Conservation (phyloP, 1,284 basidiomycete genomes). For the Macrocystidia cucumis region DNA sequence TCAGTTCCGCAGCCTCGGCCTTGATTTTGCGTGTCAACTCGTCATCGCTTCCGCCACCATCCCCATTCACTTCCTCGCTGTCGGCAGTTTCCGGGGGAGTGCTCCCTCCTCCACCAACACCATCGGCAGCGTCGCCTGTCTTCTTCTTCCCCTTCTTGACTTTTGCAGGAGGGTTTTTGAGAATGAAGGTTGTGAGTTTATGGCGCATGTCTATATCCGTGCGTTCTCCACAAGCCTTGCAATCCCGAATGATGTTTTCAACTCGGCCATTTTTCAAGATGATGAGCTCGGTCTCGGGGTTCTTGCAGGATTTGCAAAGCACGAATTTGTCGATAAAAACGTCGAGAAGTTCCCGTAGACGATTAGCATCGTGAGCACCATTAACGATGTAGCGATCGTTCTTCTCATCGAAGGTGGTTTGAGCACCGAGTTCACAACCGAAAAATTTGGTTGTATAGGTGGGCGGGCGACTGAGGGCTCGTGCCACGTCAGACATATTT, state of each 20-base stretch:
- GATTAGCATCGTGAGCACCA: constrained; percentile 88
- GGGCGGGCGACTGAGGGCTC: constrained; percentile 91
- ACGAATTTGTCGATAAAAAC: constrained; percentile 98
- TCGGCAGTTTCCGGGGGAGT: constrained; percentile 28
- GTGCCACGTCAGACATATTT: constrained; percentile 98
- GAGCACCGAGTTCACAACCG: constrained; percentile 96
- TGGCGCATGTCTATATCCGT: constrained; percentile 95
- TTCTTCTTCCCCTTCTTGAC: constrained; percentile 76
- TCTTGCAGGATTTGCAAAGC: constrained; percentile 96
- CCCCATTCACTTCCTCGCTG: constrained; percentile 23
- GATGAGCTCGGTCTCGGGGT: constrained; percentile 96
- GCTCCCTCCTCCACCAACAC: constrained; percentile 42
- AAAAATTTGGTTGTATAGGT: constrained; percentile 99
- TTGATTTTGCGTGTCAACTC: constrained; percentile 81
- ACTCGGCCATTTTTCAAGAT: constrained; percentile 68
- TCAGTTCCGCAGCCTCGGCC: constrained; percentile 77
- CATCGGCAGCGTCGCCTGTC: constrained; percentile 41
- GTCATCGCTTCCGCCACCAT: constrained; percentile 66
- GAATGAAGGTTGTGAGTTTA: constrained; percentile 93
- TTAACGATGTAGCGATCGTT: constrained; percentile 99
- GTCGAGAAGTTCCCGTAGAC: constrained; percentile 94
- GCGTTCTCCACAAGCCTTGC: constrained; percentile 96
- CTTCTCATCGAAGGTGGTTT: constrained; percentile 94
- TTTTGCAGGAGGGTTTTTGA: constrained; percentile 95
- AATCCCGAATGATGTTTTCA: constrained; percentile 91